Evolutionary conservation across 2,329 filamentous ascomycete species (phyloP), one percentile per base, ranked within the genome.

Genomic region (Didymella pomorum): DNA sequence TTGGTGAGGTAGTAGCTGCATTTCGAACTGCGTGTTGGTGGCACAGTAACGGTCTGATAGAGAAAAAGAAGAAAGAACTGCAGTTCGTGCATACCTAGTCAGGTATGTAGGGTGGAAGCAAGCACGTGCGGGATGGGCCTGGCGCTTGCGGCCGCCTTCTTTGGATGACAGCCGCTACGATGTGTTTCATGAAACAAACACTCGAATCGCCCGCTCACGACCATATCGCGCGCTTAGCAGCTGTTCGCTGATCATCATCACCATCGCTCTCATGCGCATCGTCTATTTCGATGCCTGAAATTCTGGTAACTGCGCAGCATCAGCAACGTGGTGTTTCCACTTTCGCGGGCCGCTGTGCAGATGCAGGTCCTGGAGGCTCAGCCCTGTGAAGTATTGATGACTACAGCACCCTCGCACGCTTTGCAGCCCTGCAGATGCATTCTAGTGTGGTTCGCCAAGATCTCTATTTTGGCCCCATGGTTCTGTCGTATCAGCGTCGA

Each of bases 321-420:
- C n/a, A 18, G 21, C 45, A 52, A 35, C 50, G 41, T 54, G 28
- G 56, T 45, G 33, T 46, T 50, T 41, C 54, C 51, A 54, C 51
- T 45, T 53, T 53, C 39, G 41, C 51, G 50, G 56, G 25, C 56
- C 51, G 55, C 29, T 44, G 21, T 48, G 51, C 56, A 54, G 56
- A 52, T 71, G 70, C 70, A 70, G 63, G 65, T 63, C 55, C 62
- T 56, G 58, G 47, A 57, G 60, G 63, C 69, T 72, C 71, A 73
- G 71, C 71, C 71, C 67, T 71, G 71, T 61, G 59, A 52, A 63
- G 52, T 65, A 65, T 68, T 68, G 71, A 70, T 69, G 65, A 68
- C 66, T 57, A 64, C 58, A 65, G 60, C 62, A 50, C 46, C 55
- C 50, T 60, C 61, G 52, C 62, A 49, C 43, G 54, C 45, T 53